Conservation (phyloP, 805 yeast species). For the Candida parachauliodes region DNA sequence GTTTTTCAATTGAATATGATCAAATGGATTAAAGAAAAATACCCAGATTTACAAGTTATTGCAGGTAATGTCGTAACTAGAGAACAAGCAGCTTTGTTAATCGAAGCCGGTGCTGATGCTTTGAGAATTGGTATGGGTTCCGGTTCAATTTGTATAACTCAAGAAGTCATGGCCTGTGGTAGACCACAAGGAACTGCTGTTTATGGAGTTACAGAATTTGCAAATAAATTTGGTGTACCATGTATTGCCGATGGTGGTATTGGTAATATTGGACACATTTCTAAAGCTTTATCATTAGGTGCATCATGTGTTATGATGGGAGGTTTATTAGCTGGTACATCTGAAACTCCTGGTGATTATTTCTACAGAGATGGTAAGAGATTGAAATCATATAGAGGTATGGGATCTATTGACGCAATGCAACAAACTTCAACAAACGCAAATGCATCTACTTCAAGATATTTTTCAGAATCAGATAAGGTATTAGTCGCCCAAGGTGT, state of each 20-base stretch:
- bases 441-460: slow-evolving; percentile 97
- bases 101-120: slow-evolving; percentile 96
- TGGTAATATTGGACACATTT: slow-evolving; percentile 96
- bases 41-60: slow-evolving; percentile 80
- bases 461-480: slow-evolving; percentile 92
- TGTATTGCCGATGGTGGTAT: slow-evolving; percentile 99
- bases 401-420: slow-evolving; percentile 99
- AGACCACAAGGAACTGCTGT: slow-evolving; percentile 99
- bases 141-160: slow-evolving; percentile 98
- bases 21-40: slow-evolving; percentile 79
- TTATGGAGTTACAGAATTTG: slow-evolving; percentile 88
- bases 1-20: slow-evolving; percentile 91
- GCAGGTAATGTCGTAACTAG: slow-evolving; percentile 99
- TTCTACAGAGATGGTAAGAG: slow-evolving; percentile 98
- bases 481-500: slow-evolving; percentile 99
- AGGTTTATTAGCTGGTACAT: slow-evolving; percentile 96
- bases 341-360: slow-evolving; percentile 98
- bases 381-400: slow-evolving; percentile 96
- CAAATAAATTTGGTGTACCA: slow-evolving; percentile 94
- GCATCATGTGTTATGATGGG: slow-evolving; percentile 99
- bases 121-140: slow-evolving; percentile 99
- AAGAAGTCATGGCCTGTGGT: slow-evolving; percentile 99
- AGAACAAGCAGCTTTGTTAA: slow-evolving; percentile 96
- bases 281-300: slow-evolving; percentile 94
- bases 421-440: slow-evolving; percentile 83